phyloP scores from a whole-genome alignment of 2,329 filamentous ascomycete species.

The Ceratocystis alfenasii region DNA sequence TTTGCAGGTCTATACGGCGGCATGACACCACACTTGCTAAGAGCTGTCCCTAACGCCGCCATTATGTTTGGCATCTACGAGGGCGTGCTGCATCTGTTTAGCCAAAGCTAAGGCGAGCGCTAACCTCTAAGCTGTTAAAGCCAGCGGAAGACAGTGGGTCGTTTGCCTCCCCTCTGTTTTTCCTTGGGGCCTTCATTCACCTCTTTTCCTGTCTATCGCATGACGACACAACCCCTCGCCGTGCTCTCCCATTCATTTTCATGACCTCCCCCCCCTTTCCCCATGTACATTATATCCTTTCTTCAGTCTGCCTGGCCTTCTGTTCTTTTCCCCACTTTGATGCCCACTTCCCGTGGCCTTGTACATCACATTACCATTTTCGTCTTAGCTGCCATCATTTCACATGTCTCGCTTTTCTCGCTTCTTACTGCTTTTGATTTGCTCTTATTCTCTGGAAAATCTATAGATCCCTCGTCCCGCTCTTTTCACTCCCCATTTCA shows the following conservation, averaged over 20 bases:
- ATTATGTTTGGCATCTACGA: slow-evolving; percentile 94
- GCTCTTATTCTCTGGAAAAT: not conserved
- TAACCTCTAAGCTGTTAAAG: not conserved
- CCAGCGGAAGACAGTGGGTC: not conserved
- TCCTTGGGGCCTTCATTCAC: not conserved
- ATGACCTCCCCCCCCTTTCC: not conserved
- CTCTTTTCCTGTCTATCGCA: not conserved
- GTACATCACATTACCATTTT: not conserved
- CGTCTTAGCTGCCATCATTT: not conserved
- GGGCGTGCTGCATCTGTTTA: slow-evolving; percentile 41
- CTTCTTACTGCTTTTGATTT: not conserved
- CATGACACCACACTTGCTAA: slow-evolving; percentile 78
- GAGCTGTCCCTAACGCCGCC: slow-evolving; percentile 81
- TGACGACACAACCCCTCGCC: not conserved
- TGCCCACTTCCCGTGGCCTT: not conserved
- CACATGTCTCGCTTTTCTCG: not conserved
- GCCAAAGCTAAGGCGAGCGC: slow-evolving; percentile 23
- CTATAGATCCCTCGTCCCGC: not conserved
- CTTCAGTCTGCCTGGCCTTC: not conserved
- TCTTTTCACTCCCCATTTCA: not conserved
- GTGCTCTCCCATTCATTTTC: not conserved
- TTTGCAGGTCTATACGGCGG: slow-evolving; percentile 79
- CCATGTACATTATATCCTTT: slow-evolving; percentile 1
- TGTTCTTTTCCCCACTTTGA: not conserved
- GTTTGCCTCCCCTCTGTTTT: not conserved